phyloP scores from a whole-genome alignment of 306 rosid species.

The Trifolium pratense region DNA sequence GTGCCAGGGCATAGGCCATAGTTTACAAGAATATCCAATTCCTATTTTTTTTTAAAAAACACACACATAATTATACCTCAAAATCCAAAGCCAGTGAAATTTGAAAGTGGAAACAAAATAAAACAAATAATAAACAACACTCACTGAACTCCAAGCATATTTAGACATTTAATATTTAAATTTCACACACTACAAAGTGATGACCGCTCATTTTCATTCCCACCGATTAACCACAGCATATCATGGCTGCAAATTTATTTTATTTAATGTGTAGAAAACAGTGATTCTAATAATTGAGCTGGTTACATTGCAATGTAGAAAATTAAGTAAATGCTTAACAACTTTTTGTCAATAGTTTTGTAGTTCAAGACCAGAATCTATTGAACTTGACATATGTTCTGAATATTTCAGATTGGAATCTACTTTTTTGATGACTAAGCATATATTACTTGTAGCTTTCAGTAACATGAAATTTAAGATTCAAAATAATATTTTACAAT shows the following conservation, averaged over 20 bases:
- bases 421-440: constrained; percentile 15
- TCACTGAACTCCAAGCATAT: constrained; percentile 4
- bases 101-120: constrained; percentile 35
- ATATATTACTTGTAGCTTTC: constrained; percentile 1
- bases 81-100: constrained; percentile 23
- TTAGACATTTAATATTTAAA: constrained; percentile 15
- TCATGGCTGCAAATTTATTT: neutral
- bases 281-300: constrained; percentile 8
- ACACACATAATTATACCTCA: constrained; percentile 30
- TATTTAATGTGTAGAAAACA: neutral
- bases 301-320: constrained; percentile 17
- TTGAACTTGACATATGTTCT: constrained; percentile 2
- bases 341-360: constrained; percentile 3
- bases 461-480: constrained; percentile 25
- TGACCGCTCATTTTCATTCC: neutral
- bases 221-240: neutral
- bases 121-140: neutral
- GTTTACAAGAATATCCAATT: constrained; percentile 68
- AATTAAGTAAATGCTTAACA: neutral
- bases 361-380: constrained; percentile 9
- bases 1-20: constrained; percentile 77
- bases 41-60: constrained; percentile 51
- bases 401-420: neutral
- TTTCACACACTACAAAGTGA: constrained; percentile 5
- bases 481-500: constrained; percentile 29